A percentile compares a stretch with the other conserved stretches of the same genome.
phyloP scores from a whole-genome alignment of 192 early-diverging fungal genomes.

The Linnemannia hyalina region DNA sequence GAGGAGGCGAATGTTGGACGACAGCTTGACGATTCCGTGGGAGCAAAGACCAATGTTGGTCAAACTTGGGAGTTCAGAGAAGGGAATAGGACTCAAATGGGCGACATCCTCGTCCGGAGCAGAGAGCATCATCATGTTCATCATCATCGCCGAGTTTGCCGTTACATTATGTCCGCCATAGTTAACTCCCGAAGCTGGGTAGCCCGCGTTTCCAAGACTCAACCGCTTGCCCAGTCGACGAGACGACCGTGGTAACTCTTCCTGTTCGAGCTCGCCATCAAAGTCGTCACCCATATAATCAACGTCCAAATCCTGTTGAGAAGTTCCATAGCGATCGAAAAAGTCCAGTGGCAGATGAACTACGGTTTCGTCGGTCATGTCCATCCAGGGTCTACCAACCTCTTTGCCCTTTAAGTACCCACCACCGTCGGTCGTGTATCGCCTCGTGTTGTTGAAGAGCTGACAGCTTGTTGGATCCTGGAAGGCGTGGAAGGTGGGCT shows the following conservation, averaged over 20 bases:
- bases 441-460: not conserved
- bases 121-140: not conserved
- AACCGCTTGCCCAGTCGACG: not conserved
- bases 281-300: not conserved
- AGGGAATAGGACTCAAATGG: conserved; percentile 41
- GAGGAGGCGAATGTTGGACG: conserved; percentile 79
- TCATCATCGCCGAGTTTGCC: conserved; percentile 6
- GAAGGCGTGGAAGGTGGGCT: conserved; percentile 14
- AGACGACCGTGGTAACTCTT: not conserved
- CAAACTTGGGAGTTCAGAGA: conserved; percentile 56
- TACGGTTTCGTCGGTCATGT: conserved; percentile 10
- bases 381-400: conserved; percentile 11
- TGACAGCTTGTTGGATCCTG: conserved; percentile 5
- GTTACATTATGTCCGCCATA: not conserved
- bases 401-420: not conserved
- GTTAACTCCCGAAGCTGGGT: not conserved
- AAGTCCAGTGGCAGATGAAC: conserved; percentile 27
- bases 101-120: conserved; percentile 26
- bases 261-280: not conserved
- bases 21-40: conserved; percentile 68
- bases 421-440: conserved; percentile 13
- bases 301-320: not conserved
- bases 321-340: conserved; percentile 11
- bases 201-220: not conserved
- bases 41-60: conserved; percentile 72